Conservation (phyloP, 2,329 filamentous ascomycete genomes). For the Helotiales sp. region DNA sequence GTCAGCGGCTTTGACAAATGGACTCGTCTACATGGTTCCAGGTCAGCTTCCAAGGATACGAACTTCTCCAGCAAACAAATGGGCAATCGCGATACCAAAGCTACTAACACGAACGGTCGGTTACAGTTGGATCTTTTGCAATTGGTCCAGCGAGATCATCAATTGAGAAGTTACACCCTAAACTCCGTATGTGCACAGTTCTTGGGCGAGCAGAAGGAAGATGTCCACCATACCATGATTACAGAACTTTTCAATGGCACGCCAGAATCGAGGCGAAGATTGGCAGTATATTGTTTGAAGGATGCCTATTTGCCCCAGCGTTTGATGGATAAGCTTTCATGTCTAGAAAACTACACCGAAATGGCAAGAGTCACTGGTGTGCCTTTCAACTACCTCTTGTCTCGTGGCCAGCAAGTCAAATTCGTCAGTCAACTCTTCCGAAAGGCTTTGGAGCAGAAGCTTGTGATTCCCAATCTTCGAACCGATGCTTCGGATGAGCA, state of each 20-base stretch:
- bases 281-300: constrained; percentile 95
- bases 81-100: constrained; percentile 91
- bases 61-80: constrained; percentile 98
- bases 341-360: constrained; percentile 98
- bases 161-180: constrained; percentile 92
- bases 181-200: constrained; percentile 97
- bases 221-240: constrained; percentile 99
- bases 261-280: constrained; percentile 82
- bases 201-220: constrained; percentile 94
- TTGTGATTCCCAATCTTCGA: constrained; percentile 87
- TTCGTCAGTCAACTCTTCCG: constrained; percentile 97
- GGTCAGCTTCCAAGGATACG: constrained; percentile 72
- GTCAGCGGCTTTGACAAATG: constrained; percentile 80
- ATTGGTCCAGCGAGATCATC: constrained; percentile 89
- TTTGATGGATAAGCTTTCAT: constrained; percentile 96
- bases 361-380: constrained; percentile 99
- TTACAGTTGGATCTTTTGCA: constrained; percentile 94
- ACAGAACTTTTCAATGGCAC: constrained; percentile 97
- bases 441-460: constrained; percentile 87
- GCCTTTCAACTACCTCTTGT: constrained; percentile 90
- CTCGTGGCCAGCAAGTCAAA: constrained; percentile 93
- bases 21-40: constrained; percentile 72
- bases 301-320: constrained; percentile 94
- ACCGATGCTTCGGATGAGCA: constrained; percentile 76
- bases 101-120: constrained; percentile 91